A percentile compares a stretch with the other conserved stretches of the same genome.
phyloP scores from a whole-genome alignment of 164 flowering plant species.

The Annona squamosa region DNA sequence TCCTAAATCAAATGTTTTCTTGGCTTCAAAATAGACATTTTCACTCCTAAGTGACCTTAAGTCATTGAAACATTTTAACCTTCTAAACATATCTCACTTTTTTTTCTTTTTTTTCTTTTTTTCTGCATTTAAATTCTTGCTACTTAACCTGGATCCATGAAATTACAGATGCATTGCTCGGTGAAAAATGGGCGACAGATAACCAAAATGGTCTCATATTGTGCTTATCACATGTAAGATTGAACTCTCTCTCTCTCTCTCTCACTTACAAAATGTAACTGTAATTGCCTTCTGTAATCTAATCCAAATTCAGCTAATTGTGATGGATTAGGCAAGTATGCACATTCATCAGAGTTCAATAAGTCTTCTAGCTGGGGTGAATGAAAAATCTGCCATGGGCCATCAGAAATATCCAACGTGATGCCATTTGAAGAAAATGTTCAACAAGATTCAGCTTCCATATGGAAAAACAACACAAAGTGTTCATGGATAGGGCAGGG shows the following conservation, averaged over 20 bases:
- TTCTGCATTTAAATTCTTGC: background rate
- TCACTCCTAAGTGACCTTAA: background rate
- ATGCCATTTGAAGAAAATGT: too few species aligned
- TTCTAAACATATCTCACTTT: background rate
- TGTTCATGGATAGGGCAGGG: background rate
- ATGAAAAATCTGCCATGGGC: too few species aligned
- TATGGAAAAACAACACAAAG: too few species aligned
- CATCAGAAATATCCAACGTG: too few species aligned
- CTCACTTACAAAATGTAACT: background rate
- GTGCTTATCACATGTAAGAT: constrained; percentile 77
- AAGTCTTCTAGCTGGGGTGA: too few species aligned
- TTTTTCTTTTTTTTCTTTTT: too few species aligned
- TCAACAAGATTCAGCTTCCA: too few species aligned
- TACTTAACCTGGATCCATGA: background rate
- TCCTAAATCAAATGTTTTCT: background rate
- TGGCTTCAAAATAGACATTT: background rate
- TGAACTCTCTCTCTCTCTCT: background rate
- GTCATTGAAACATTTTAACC: constrained; percentile 1
- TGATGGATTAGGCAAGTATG: too few species aligned
- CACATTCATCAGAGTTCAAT: too few species aligned
- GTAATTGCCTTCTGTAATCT: too few species aligned
- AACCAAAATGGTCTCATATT: constrained; percentile 86
- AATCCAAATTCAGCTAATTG: too few species aligned
- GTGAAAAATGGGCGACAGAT: constrained; percentile 75
- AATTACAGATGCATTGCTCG: constrained; percentile 70